Evolutionary conservation across 1,284 basidiomycete species (phyloP).

Genomic region (Rhodotorula sp.): DNA sequence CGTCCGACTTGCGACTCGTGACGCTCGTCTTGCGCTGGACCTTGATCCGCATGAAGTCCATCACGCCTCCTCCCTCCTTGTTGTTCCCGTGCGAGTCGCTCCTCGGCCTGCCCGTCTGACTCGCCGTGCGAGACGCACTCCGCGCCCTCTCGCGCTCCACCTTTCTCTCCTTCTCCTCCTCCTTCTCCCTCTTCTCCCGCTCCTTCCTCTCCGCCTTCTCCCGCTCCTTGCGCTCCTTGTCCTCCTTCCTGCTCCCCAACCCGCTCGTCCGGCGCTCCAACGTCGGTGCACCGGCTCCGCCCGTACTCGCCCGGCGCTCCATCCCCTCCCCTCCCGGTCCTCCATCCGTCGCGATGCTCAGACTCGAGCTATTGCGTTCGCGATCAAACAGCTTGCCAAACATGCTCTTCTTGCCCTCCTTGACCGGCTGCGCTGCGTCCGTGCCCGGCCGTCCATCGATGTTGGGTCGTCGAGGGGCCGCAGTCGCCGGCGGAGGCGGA

Average conservation of each 20-base stretch:
- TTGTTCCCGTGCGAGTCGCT: conserved; percentile 4
- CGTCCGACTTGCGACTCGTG: conserved; percentile 38
- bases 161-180: conserved; percentile 18
- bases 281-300: neutral
- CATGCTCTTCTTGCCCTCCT: conserved; percentile 37
- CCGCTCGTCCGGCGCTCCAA: conserved; percentile 16
- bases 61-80: conserved; percentile 26
- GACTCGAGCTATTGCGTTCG: conserved; percentile 19
- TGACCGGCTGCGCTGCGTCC: neutral
- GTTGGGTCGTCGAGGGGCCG: neutral
- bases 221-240: conserved; percentile 10
- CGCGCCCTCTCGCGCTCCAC: neutral
- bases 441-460: neutral
- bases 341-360: neutral
- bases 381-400: conserved; percentile 44
- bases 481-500: neutral
- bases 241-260: neutral
- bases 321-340: conserved; percentile 16
- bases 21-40: conserved; percentile 35
- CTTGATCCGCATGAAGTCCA: conserved; percentile 42
- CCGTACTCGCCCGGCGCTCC: conserved; percentile 24
- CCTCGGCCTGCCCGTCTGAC: conserved; percentile 18
- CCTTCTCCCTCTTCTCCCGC: conserved; percentile 6
- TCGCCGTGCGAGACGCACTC: conserved; percentile 13
- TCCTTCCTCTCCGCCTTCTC: conserved; percentile 24